Evolutionary conservation across 176 grass and related monocot genomes (phyloP).

Genomic region (Aegilops tauschii): DNA sequence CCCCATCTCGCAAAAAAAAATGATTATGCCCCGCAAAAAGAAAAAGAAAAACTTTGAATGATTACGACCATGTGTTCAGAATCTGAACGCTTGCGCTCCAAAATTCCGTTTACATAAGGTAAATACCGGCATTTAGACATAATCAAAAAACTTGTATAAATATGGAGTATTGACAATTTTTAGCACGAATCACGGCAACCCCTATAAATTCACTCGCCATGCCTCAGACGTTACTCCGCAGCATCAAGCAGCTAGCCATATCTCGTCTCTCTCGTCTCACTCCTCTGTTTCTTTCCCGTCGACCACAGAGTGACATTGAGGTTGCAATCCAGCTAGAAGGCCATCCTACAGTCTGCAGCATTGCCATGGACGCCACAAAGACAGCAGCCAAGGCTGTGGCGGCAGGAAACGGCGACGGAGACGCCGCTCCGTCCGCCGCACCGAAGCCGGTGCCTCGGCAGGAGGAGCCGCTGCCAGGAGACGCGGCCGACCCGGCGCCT

Average conservation of each 20-base stretch:
- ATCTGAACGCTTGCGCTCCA: not conserved
- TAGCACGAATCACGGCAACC: not conserved
- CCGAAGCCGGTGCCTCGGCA: not conserved
- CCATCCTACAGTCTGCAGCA: not conserved
- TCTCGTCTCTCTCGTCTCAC: not conserved
- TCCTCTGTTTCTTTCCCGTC: not conserved
- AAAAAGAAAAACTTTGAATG: too few species aligned
- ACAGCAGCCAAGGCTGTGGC: not conserved
- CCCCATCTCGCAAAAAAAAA: too few species aligned
- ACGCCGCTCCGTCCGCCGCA: not conserved
- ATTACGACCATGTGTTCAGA: not conserved
- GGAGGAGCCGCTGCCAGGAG: not conserved
- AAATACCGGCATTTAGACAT: not conserved
- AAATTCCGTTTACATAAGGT: not conserved
- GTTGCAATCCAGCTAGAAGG: not conserved
- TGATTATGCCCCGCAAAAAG: too few species aligned
- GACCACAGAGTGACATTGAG: not conserved
- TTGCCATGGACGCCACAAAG: not conserved
- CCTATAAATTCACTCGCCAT: constrained; percentile 4
- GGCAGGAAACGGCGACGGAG: not conserved
- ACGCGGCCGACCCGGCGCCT: too few species aligned
- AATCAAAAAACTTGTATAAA: too few species aligned
- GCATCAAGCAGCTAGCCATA: not conserved
- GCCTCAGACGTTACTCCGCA: not conserved
- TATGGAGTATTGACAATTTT: too few species aligned